Evolutionary conservation across 345 rosid species (phyloP).

Genomic region (Citrus sp.): DNA sequence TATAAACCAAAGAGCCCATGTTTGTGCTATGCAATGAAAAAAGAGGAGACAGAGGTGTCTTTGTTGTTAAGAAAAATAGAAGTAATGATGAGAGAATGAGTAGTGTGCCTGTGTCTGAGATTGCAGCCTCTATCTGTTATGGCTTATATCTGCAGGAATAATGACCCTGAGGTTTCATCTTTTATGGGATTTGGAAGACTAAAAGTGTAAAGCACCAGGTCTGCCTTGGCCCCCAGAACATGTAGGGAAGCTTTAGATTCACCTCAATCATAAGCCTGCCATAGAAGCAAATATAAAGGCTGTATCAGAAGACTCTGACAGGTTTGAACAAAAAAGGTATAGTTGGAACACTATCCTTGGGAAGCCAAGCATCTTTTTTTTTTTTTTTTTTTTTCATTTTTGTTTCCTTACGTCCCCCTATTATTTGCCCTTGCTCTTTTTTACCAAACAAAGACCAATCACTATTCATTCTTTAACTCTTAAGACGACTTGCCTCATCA

Average conservation of each 20-base stretch:
- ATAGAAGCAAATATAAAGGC: slow-evolving; percentile 55
- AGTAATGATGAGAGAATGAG: slow-evolving; percentile 12
- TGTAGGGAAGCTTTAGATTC: slow-evolving; percentile 52
- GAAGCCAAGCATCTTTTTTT: slow-evolving; percentile 65
- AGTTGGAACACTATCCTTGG: slow-evolving; percentile 58
- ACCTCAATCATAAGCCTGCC: slow-evolving; percentile 45
- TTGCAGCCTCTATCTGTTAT: slow-evolving; percentile 6
- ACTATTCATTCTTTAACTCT: not conserved
- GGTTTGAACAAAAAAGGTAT: slow-evolving; percentile 72
- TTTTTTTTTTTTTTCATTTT: slow-evolving; percentile 3
- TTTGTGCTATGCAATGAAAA: slow-evolving; percentile 13
- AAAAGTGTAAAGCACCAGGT: slow-evolving; percentile 28
- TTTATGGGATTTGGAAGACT: slow-evolving; percentile 34
- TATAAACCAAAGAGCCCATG: slow-evolving; percentile 38
- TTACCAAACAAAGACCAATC: slow-evolving; percentile 28
- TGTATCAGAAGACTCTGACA: slow-evolving; percentile 64
- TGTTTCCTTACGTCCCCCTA: slow-evolving; percentile 31
- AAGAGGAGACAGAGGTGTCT: slow-evolving; percentile 2
- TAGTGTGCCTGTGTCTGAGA: slow-evolving; percentile 7
- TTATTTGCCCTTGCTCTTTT: slow-evolving; percentile 35
- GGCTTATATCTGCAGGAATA: slow-evolving; percentile 32
- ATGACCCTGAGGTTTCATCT: slow-evolving; percentile 19
- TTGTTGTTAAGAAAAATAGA: not conserved
- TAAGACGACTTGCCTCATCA: slow-evolving; percentile 29
- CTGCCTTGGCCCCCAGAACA: slow-evolving; percentile 35